Evolutionary conservation across 495 filamentous ascomycete genomes (phyloP), one percentile per base, ranked within the genome.

Genomic region (Xylaria intraflava): DNA sequence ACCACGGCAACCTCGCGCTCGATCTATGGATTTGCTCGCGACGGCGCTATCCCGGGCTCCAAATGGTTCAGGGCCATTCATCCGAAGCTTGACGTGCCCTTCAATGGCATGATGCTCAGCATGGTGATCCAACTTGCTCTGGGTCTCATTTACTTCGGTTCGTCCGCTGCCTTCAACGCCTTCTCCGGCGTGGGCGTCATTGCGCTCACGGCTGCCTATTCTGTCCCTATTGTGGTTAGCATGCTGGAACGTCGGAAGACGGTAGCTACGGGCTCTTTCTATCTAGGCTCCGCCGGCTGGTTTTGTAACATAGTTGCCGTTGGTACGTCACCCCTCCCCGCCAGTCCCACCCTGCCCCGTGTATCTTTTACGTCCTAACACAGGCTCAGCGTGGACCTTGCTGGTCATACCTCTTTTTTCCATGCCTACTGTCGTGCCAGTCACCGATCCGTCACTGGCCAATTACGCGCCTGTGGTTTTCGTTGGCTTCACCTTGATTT

Each of bases 331-430:
- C 24, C 6, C 11, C 47, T 33, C 16, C 12, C 19, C 26, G 24
- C 26, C 19, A 26, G 22, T 42, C 26, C 49, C 16, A 14, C 23
- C 35, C 9, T 22, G 24, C 50, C 38, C 48, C 30, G 57, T 48
- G 31, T 57, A 42, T 60, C 43, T 19, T 36, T 17, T 40, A 19
- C 3, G 23, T 42, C 48, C 56, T 65, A 49, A 62, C 50, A 42
- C 33, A 23, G 16, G 30, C 11, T 49, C 50, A 83, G 81, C 65
- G 40, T 87, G 83, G 83, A 82, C 81, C 43, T 48, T 67, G 7
- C 76, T 87, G 38, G 83, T 81, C 17, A 68, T 85, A 33, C 81
- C 84, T 3, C 71, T 86, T 10, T 87, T 87, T 62, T 85, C 82
- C 66, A 76, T 87, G 59, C 83, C 83, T 0, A 77, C 78, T 3